Evolutionary conservation across 495 filamentous ascomycete genomes (phyloP).

Genomic region (Hypomontagnella monticulosa): DNA sequence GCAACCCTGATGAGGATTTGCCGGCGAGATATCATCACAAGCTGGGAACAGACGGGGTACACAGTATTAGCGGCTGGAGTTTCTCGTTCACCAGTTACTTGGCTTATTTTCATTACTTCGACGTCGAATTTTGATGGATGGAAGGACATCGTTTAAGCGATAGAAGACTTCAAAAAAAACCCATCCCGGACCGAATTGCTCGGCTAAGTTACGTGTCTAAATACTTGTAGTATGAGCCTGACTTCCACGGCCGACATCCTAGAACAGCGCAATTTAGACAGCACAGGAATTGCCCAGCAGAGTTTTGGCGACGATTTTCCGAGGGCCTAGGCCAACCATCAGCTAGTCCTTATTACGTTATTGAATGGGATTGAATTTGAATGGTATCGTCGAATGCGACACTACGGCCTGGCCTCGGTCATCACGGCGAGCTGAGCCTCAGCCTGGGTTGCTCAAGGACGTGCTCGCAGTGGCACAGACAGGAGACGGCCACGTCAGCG

Average conservation of each 20-base stretch:
- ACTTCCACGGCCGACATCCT: constrained; percentile 12
- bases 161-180: constrained; percentile 6
- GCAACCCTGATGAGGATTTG: constrained; percentile 32
- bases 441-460: constrained; percentile 16
- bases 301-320: constrained; percentile 3
- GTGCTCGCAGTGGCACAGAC: constrained; percentile 24
- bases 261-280: constrained; percentile 8
- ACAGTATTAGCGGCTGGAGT: constrained; percentile 30
- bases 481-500: constrained; percentile 38
- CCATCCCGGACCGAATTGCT: background rate
- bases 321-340: constrained; percentile 20
- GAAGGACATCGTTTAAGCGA: constrained; percentile 7
- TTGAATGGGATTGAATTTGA: constrained; percentile 31
- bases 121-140: background rate
- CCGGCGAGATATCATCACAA: constrained; percentile 31
- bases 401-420: constrained; percentile 23
- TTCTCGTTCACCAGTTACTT: constrained; percentile 19
- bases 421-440: constrained; percentile 37
- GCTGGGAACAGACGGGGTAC: constrained; percentile 19
- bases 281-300: constrained; percentile 14
- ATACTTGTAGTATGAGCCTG: constrained; percentile 2
- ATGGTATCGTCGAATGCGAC: constrained; percentile 34
- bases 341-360: constrained; percentile 30
- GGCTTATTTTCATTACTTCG: constrained; percentile 6
- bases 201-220: constrained; percentile 20